Percentiles rank a stretch among this genome's conserved stretches.
Conservation (phyloP, 371 early-diverging fungal genomes). For the Capillidium heterosporum region DNA sequence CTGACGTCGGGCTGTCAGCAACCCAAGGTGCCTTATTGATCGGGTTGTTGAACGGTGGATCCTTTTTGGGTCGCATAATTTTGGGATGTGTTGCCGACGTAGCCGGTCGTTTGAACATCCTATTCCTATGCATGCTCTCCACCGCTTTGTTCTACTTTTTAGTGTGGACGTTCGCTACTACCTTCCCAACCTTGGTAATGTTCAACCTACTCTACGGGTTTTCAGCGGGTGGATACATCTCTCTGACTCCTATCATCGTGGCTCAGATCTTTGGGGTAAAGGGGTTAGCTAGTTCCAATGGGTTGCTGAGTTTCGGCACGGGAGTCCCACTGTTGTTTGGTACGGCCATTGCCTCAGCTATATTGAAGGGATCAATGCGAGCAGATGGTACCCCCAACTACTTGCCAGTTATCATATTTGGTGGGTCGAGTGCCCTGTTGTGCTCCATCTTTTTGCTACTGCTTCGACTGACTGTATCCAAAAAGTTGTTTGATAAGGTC, state of each 20-base stretch:
- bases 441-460: too few species aligned
- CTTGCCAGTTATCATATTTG: too few species aligned
- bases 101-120: constrained; percentile 36
- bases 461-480: too few species aligned
- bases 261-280: constrained; percentile 4
- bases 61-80: constrained; percentile 40
- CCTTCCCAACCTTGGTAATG: constrained; percentile 20
- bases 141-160: constrained; percentile 27
- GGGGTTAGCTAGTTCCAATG: constrained; percentile 15
- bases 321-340: constrained; percentile 15
- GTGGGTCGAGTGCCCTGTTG: too few species aligned
- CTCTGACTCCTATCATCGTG: not conserved
- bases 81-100: constrained; percentile 36
- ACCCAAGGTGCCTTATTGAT: constrained; percentile 20
- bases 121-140: constrained; percentile 19
- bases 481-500: too few species aligned
- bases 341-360: constrained; percentile 19
- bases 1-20: too few species aligned
- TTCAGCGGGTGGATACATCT: constrained; percentile 26
- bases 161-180: constrained; percentile 39
- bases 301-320: constrained; percentile 15
- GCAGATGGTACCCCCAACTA: too few species aligned
- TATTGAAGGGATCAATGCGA: too few species aligned
- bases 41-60: constrained; percentile 28
- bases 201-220: constrained; percentile 33